Conservation (phyloP, 352 stramenopile species). For the Globisporangium megalacanthum region DNA sequence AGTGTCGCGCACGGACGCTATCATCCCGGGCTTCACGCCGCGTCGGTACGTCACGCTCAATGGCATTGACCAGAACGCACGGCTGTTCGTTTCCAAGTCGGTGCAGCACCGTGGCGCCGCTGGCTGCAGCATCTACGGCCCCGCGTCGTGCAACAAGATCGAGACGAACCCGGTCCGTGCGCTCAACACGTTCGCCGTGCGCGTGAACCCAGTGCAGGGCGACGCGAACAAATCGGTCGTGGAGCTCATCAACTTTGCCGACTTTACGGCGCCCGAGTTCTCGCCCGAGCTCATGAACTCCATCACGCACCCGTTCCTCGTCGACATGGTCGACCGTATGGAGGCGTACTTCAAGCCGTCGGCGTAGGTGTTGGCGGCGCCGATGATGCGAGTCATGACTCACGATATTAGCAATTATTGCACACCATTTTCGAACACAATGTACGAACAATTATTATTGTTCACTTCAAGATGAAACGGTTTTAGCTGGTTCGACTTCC, state of each 20-base stretch:
- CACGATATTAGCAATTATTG: background rate
- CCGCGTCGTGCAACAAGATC: constrained; percentile 13
- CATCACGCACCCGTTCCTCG: constrained; percentile 19
- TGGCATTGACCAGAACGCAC: constrained; percentile 10
- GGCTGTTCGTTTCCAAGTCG: constrained; percentile 14
- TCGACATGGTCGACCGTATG: constrained; percentile 20
- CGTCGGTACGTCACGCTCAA: constrained; percentile 14
- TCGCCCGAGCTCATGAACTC: constrained; percentile 20
- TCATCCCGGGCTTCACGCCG: constrained; percentile 8
- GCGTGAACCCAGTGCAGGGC: constrained; percentile 8
- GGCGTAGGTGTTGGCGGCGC: background rate
- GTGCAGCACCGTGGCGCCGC: constrained; percentile 16
- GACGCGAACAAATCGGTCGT: constrained; percentile 19
- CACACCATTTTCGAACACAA: background rate
- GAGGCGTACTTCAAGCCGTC: background rate
- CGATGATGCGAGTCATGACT: background rate
- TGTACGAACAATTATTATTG: background rate
- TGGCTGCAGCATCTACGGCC: constrained; percentile 20
- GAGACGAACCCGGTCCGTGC: constrained; percentile 14
- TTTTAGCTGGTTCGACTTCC: too few relatives aligned
- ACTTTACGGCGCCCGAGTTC: constrained; percentile 17
- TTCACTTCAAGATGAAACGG: too few relatives aligned
- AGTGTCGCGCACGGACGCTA: constrained; percentile 14
- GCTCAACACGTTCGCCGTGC: constrained; percentile 18
- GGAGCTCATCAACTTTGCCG: constrained; percentile 23